phyloP scores from a whole-genome alignment of 331 rosid genomes.

The Erythrophleum ivorense region DNA sequence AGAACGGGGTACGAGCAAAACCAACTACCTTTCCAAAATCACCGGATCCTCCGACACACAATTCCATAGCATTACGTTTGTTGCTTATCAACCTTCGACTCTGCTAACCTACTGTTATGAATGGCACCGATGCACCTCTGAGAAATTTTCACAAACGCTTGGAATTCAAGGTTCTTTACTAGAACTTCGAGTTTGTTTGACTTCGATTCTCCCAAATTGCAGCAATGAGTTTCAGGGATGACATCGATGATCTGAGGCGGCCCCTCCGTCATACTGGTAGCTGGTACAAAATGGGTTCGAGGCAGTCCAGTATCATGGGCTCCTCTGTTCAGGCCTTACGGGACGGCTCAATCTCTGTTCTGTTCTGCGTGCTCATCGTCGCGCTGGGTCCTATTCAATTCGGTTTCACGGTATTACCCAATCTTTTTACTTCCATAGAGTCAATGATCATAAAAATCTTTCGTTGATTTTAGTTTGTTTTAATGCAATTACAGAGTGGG shows the following conservation, averaged over 20 bases:
- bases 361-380: constrained; percentile 83
- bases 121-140: background rate
- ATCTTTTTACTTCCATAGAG: background rate
- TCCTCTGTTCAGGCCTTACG: constrained; percentile 68
- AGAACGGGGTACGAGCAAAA: background rate
- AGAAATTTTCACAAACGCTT: background rate
- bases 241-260: constrained; percentile 59
- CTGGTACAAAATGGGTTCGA: constrained; percentile 80
- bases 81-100: too few species aligned
- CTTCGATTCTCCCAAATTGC: background rate
- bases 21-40: background rate
- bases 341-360: constrained; percentile 73
- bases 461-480: background rate
- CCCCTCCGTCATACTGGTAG: constrained; percentile 87
- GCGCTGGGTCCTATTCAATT: constrained; percentile 89
- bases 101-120: background rate
- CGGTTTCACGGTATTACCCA: constrained; percentile 68
- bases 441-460: background rate
- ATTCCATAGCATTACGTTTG: background rate
- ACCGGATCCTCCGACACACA: background rate
- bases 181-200: background rate
- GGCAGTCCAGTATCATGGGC: constrained; percentile 70
- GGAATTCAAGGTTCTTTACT: background rate
- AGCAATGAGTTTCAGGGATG: constrained; percentile 77
- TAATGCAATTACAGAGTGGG: constrained; percentile 53